These are phyloP conservation scores for Gossypium trilobum DNA, from an alignment of 441 rosid genomes.

Conservation along the genomic window DNA sequence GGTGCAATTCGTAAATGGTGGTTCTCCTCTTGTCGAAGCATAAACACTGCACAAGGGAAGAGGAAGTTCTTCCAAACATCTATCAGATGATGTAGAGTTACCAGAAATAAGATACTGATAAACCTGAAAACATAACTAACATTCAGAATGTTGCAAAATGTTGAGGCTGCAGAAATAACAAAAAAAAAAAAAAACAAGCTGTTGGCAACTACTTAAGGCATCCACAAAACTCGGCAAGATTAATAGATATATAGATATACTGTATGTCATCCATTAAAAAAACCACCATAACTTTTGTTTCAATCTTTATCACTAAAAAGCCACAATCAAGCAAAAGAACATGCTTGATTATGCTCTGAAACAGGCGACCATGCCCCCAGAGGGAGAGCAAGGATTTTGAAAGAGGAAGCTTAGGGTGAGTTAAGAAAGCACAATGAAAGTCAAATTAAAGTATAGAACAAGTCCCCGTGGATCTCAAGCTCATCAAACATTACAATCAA, in stretches of 20 bases:
- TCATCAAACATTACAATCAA: neutral
- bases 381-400: neutral
- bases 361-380: neutral
- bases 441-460: neutral
- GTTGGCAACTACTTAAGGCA: neutral
- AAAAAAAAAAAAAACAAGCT: neutral
- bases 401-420: neutral
- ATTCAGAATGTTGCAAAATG: neutral
- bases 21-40: slow-evolving; percentile 65
- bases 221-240: neutral
- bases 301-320: neutral
- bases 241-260: neutral
- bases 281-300: neutral
- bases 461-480: neutral
- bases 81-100: slow-evolving; percentile 22
- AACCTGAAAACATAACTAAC: slow-evolving; percentile 41
- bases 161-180: neutral
- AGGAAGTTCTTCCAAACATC: slow-evolving; percentile 45
- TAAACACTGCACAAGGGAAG: slow-evolving; percentile 59
- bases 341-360: neutral
- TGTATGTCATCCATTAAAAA: neutral
- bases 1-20: slow-evolving; percentile 78
- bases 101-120: slow-evolving; percentile 64
- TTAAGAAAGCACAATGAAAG: neutral
- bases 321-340: neutral